Evolutionary conservation across 2,329 filamentous ascomycete species (phyloP), one percentile per base, ranked within the genome.

Genomic region (Ambrosiella cleistominuta): DNA sequence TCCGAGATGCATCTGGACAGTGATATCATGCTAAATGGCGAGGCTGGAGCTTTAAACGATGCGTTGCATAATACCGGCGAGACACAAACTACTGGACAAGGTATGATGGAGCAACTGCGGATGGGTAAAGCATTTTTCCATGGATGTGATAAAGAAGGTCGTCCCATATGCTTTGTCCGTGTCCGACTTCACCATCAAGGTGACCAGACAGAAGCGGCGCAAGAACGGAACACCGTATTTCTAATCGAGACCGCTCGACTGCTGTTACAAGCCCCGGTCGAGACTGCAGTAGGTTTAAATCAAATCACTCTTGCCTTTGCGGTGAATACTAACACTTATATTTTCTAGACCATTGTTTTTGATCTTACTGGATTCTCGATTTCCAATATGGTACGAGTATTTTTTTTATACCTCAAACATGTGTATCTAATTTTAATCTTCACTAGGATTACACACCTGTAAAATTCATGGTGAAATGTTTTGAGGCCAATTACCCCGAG

Each of bases 381-480:
- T 73, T 85, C 90, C 13, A 98, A 98, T 70, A 97, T 98, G 93
- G 58, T 60, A 60, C 17, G 11, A 13, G 11, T 81, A 83, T 71
- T 66, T 73, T 64, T 13, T 19, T 17, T 13, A 15, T 49, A 9
- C n/a, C 56, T 9, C 9, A 7, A 5, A 36, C 47, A 6, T 38
- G 3, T 17, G 2, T 36, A 36, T 17, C 19, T 52, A 54, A 52
- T 39, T 35, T 3, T 27, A 7, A 45, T 13, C 40, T 9, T 36
- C 8, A 13, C n/a, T 59, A 85, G 82, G 93, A 98, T 69, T 97
- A 97, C 69, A 81, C 86, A 0, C 91, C 93, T 1, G 88, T 98
- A 59, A 98, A 95, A 67, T 98, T 97, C 72, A 96, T 98, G 85
- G 96, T 98, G 70, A 95, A 95, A 70, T 95, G 90, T 70, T 98